Evolutionary conservation across 1,139 yeast genomes (phyloP).

Genomic region (Candida neerlandica): DNA sequence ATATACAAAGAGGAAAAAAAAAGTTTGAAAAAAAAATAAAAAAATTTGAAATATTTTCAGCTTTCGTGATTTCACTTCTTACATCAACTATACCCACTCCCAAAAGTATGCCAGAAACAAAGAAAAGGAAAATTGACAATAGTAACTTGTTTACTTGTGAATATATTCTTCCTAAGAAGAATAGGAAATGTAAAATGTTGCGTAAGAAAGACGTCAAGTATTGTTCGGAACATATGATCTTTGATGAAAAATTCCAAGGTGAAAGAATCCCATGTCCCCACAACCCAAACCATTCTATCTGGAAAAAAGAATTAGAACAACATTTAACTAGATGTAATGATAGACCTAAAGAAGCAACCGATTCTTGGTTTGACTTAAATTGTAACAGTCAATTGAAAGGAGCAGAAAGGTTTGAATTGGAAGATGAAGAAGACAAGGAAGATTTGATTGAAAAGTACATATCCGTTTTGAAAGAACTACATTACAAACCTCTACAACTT

Average conservation of each 20-base stretch:
- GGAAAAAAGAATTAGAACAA: constrained; percentile 55
- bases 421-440: constrained; percentile 15
- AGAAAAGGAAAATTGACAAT: constrained; percentile 20
- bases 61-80: constrained; percentile 5
- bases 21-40: background rate
- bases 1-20: background rate
- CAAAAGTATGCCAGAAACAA: constrained; percentile 12
- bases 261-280: constrained; percentile 74
- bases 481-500: constrained; percentile 16
- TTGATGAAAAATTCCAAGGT: constrained; percentile 16
- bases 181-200: constrained; percentile 63
- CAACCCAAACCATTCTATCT: constrained; percentile 74
- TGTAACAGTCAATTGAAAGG: constrained; percentile 27
- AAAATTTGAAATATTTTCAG: background rate
- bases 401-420: constrained; percentile 20
- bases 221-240: constrained; percentile 65
- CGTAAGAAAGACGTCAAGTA: constrained; percentile 50
- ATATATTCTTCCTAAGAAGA: constrained; percentile 48
- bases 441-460: constrained; percentile 32
- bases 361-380: constrained; percentile 47
- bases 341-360: constrained; percentile 30
- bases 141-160: constrained; percentile 34
- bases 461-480: constrained; percentile 25
- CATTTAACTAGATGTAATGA: constrained; percentile 70
- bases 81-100: constrained; percentile 5